These are phyloP conservation scores for Fusarium miscanthi DNA, from an alignment of 2,329 filamentous ascomycete species.

Conservation along the genomic window DNA sequence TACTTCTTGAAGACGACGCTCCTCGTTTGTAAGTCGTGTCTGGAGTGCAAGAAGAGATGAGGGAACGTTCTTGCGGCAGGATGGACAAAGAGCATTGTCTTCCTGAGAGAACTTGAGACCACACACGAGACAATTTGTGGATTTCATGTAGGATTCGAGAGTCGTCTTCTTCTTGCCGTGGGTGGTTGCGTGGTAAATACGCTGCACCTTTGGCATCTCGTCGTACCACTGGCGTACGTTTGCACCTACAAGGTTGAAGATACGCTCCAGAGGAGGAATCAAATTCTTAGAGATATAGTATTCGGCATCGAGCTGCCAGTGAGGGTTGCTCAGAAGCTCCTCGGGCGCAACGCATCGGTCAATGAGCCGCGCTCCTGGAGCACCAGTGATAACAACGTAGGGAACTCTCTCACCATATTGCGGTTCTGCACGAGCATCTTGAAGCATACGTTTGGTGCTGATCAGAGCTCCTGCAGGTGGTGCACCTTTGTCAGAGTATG, in stretches of 20 bases:
- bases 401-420: slow-evolving; percentile 96
- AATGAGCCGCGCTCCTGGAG: slow-evolving; percentile 84
- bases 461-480: slow-evolving; percentile 90
- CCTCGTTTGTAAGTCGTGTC: slow-evolving; percentile 68
- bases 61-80: slow-evolving; percentile 66
- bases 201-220: slow-evolving; percentile 93
- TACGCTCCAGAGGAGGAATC: slow-evolving; percentile 92
- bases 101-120: slow-evolving; percentile 45
- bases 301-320: slow-evolving; percentile 87
- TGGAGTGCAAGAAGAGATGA: slow-evolving; percentile 73
- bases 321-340: slow-evolving; percentile 78
- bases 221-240: slow-evolving; percentile 94
- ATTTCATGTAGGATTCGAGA: slow-evolving; percentile 93
- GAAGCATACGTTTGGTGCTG: slow-evolving; percentile 85
- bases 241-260: slow-evolving; percentile 95
- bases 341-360: slow-evolving; percentile 93
- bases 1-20: slow-evolving; percentile 73
- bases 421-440: slow-evolving; percentile 86
- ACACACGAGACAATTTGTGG: slow-evolving; percentile 83
- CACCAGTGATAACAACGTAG: slow-evolving; percentile 91
- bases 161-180: slow-evolving; percentile 69
- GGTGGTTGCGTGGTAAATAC: slow-evolving; percentile 61
- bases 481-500: slow-evolving; percentile 79
- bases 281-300: slow-evolving; percentile 98
- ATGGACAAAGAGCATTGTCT: slow-evolving; percentile 62